These are phyloP conservation scores for Coemansia sp. DNA, from an alignment of 192 early-diverging fungal genomes.

Conservation along the genomic window DNA sequence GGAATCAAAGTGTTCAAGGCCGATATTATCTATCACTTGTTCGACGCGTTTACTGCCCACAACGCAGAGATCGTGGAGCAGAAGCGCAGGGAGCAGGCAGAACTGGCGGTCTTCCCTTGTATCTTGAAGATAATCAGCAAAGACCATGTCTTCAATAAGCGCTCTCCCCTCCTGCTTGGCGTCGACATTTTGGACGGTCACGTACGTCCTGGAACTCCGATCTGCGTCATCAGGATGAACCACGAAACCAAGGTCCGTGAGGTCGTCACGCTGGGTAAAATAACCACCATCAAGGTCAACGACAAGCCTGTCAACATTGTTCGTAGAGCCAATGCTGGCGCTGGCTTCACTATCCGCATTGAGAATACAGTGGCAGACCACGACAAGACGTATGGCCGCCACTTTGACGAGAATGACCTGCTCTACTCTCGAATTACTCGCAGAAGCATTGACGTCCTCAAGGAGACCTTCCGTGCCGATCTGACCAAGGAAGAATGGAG, in stretches of 20 bases:
- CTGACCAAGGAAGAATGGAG: slow-evolving; percentile 89
- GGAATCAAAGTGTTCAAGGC: slow-evolving; percentile 95
- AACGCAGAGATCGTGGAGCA: slow-evolving; percentile 78
- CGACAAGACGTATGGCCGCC: slow-evolving; percentile 90
- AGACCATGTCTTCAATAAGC: slow-evolving; percentile 92
- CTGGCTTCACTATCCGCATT: slow-evolving; percentile 74
- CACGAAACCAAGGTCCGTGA: slow-evolving; percentile 73
- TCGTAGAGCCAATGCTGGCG: slow-evolving; percentile 81
- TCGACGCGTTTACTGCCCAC: slow-evolving; percentile 91
- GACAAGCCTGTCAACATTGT: slow-evolving; percentile 82
- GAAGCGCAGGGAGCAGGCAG: slow-evolving; percentile 85
- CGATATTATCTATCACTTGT: slow-evolving; percentile 99
- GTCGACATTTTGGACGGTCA: slow-evolving; percentile 94
- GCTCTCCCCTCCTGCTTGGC: slow-evolving; percentile 93
- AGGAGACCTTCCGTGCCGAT: slow-evolving; percentile 92
- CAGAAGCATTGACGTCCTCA: slow-evolving; percentile 91
- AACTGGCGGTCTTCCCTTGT: slow-evolving; percentile 97
- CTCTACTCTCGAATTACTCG: slow-evolving; percentile 86
- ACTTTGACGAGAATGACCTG: slow-evolving; percentile 85
- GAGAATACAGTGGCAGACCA: slow-evolving; percentile 84
- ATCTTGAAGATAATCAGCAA: slow-evolving; percentile 80
- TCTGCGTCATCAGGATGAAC: slow-evolving; percentile 83
- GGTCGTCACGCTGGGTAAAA: slow-evolving; percentile 82
- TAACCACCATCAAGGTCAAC: slow-evolving; percentile 92
- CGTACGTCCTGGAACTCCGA: slow-evolving; percentile 87